Base-by-base conservation (phyloP, 2,329 filamentous ascomycete species). In the Capronia epimyces region DNA sequence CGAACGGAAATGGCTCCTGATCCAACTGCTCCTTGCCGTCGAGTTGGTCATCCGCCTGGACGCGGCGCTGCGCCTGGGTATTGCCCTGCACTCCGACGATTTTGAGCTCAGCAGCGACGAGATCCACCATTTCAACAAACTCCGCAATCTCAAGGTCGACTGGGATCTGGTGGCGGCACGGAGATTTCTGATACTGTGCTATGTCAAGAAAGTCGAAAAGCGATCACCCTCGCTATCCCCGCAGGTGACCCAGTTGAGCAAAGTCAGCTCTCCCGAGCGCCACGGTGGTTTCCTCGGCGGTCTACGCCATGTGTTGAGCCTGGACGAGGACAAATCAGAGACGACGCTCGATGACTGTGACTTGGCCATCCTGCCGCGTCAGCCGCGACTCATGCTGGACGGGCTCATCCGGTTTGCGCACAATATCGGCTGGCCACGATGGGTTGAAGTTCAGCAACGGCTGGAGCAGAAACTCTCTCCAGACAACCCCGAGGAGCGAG, bases 131-230 rank as follows among this genome's bases (percentile, higher is more conserved):
- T 75, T 78, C 46, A 68, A 73, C 41, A 67, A 67, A 18, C 60
- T 75, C 37, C 71, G 74, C 49, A 74, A 70, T n/a, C 65, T 67
- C 3, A 80, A 81, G 58, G 67, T 76, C 3, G 72, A 78, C 46
- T 81, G 78, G 78, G 77, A 80, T 62, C 63, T 81, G 20, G 67
- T 81, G 1, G 67, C 77, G 15, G 75, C 74, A 5, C 70, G 75
- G 18, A 69, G 74, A 2, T 79, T 80, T 44, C 63, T 79, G 25
- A 72, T 78, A 21, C 44, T 59, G 10, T 49, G 49, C 42, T 52
- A 55, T 27, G 45, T 53, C 36, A 59, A 56, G 47, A 57, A 39
- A 29, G 52, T 55, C 12, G 45, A 49, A 21, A 40, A 32, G 24
- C 50, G 40, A 31, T 16, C 27, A 9, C 15, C 40, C 21, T 29